Base-by-base conservation (phyloP, 78 protist genomes). In the Guillardia theta region DNA sequence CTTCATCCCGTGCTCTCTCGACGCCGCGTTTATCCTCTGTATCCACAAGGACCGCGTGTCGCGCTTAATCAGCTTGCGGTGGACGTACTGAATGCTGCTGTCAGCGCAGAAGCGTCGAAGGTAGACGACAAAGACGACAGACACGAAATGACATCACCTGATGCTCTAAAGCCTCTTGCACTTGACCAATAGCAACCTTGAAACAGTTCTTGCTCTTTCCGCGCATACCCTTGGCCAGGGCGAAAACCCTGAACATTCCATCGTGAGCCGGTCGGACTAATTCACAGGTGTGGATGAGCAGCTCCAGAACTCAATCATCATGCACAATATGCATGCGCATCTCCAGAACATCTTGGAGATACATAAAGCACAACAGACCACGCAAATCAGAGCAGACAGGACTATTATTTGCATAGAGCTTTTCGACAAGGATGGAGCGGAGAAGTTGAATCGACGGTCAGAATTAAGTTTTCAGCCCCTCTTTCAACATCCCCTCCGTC, bases 221-320 rank as follows among this genome's bases (percentile, higher is more conserved):
- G 21, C 95, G 90, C 33, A 37, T 41, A 4, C 95, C 95, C 41
- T 93, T 93, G 37, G 95, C 90, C 30, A 93, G 22, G 33, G 19
- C 41, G 41, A 93, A 41, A 22, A 93, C 88, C 6, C 70, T 58
- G 70, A 1, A 58, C n/a, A n/a, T n/a, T n/a, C n/a, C n/a, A n/a
- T n/a, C n/a, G n/a, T n/a, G n/a, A n/a, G n/a, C n/a, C n/a, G n/a
- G n/a, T n/a, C n/a, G n/a, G n/a, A n/a, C n/a, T n/a, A n/a, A n/a
- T n/a, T n/a, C n/a, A n/a, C n/a, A n/a, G n/a, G n/a, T n/a, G n/a
- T n/a, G n/a, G n/a, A n/a, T n/a, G n/a, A n/a, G n/a, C n/a, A n/a
- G n/a, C n/a, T n/a, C n/a, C n/a, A n/a, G n/a, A n/a, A n/a, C n/a
- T n/a, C n/a, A n/a, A n/a, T n/a, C n/a, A n/a, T n/a, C n/a, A n/a